Conservation (phyloP, 2,329 filamentous ascomycete species). For the Gremmenia infestans region DNA sequence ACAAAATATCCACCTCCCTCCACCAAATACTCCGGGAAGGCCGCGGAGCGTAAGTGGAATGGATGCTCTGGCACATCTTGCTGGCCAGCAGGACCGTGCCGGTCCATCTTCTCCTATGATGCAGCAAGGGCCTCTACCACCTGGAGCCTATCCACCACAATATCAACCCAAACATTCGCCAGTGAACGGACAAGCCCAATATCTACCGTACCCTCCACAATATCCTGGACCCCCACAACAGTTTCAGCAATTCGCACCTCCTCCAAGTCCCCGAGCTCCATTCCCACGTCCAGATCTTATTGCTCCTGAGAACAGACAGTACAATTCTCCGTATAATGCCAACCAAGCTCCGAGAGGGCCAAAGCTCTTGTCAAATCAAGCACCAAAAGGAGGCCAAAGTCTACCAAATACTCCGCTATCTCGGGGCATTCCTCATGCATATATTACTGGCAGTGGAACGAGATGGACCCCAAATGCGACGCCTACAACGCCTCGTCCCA, state of each 20-base stretch:
- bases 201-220: conserved; percentile 16
- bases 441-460: conserved; percentile 41
- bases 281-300: conserved; percentile 22
- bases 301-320: conserved; percentile 26
- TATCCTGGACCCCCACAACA: conserved; percentile 13
- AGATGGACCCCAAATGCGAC: conserved; percentile 55
- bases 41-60: conserved; percentile 21
- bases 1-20: conserved; percentile 23
- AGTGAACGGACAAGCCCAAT: conserved; percentile 20
- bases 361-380: conserved; percentile 2
- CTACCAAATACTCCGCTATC: conserved; percentile 26
- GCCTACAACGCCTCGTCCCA: conserved; percentile 49
- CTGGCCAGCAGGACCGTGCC: conserved; percentile 30
- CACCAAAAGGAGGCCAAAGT: conserved; percentile 14
- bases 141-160: conserved; percentile 14
- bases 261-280: conserved; percentile 17
- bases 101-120: conserved; percentile 23
- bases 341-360: conserved; percentile 20
- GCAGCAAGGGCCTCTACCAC: conserved; percentile 20
- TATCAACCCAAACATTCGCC: conserved; percentile 19
- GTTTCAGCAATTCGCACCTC: conserved; percentile 17
- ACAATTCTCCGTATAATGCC: conserved; percentile 32
- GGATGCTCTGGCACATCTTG: conserved; percentile 29
- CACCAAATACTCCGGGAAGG: conserved; percentile 18
- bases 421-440: conserved; percentile 3